Percentiles rank a stretch among this genome's conserved stretches.
phyloP scores from a whole-genome alignment of 2,329 filamentous ascomycete species.

The Fusarium sp. region DNA sequence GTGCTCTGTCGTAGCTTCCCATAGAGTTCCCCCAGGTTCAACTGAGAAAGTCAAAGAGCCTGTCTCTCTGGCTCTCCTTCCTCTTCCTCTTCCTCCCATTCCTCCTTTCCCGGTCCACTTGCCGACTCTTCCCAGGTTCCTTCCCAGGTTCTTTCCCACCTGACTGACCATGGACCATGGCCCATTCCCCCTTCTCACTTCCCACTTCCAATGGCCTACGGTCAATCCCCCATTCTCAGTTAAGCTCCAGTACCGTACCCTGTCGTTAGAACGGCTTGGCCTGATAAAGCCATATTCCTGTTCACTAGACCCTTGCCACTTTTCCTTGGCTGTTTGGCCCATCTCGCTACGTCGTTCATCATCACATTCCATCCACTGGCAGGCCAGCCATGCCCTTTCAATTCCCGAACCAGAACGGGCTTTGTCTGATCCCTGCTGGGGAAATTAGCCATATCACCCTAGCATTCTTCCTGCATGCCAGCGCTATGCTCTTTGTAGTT shows the following conservation, averaged over 20 bases:
- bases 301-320: slow-evolving; percentile 23
- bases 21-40: slow-evolving; percentile 9
- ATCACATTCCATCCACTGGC: slow-evolving; percentile 44
- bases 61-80: slow-evolving; percentile 10
- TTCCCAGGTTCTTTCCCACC: slow-evolving; percentile 3
- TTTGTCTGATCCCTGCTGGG: slow-evolving; percentile 32
- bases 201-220: slow-evolving; percentile 12
- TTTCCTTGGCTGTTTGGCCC: slow-evolving; percentile 26
- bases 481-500: slow-evolving; percentile 35
- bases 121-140: background rate
- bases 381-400: slow-evolving; percentile 31
- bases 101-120: slow-evolving; percentile 14
- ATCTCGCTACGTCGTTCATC: slow-evolving; percentile 46
- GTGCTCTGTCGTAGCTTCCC: slow-evolving; percentile 1
- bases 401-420: slow-evolving; percentile 38
- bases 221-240: slow-evolving; percentile 5
- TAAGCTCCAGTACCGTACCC: slow-evolving; percentile 13
- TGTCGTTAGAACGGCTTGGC: slow-evolving; percentile 14
- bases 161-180: slow-evolving; percentile 5
- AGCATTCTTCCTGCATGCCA: slow-evolving; percentile 14
- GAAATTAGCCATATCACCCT: slow-evolving; percentile 38
- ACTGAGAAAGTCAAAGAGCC: slow-evolving; percentile 7
- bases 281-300: slow-evolving; percentile 5
- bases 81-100: slow-evolving; percentile 11
- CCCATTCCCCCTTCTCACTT: background rate